Base-by-base conservation (phyloP, 2,329 filamentous ascomycete species). In the Exophiala lecanii-corni region DNA sequence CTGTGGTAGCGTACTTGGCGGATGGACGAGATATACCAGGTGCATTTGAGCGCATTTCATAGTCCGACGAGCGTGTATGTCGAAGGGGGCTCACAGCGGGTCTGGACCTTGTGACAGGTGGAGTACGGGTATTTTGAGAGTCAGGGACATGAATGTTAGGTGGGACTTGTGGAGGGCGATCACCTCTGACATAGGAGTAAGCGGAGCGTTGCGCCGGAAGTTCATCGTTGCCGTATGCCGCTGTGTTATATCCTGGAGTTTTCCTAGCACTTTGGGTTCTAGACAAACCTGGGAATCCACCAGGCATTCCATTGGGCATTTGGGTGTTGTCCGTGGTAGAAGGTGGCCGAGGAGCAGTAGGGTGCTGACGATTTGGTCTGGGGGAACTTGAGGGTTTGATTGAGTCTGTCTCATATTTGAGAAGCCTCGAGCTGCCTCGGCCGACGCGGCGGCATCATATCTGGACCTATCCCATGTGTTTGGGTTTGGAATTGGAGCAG, bases 191-290 rank as follows among this genome's bases (percentile, higher is more conserved):
- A 41, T 58, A 68, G 15, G 60, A 62, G 53, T 74, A 74, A n/a
- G 74, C 70, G 2, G 73, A 72, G 13, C 62, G 58, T 19, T 54
- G 50, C 16, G 76, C 76, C 58, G 75, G 75, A 25, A 74, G 69
- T 53, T 81, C 78, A 55, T 81, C 78, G 25, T 70, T 75, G n/a
- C 73, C 76, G 21, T 75, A 69, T 5, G 69, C 69, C n/a, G 70
- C 70, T 15, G 78, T 76, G 42, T 78, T 74, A 55, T 80, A 82
- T 3, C 76, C 78, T 33, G 68, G 17, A n/a, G 33, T 64, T 57
- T 69, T 76, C 53, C 74, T 73, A 3, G 69, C 64, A 3, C 66
- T 64, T 19, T 68, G 60, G 1, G 66, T 53, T 40, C 62, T 63
- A n/a, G 62, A 51, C 18, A 64, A 53, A 15, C 59, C 59, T 12